Percentiles rank a stretch among this genome's conserved stretches.
phyloP scores from a whole-genome alignment of 2,329 filamentous ascomycete species.

The Bipolaris bicolor region DNA sequence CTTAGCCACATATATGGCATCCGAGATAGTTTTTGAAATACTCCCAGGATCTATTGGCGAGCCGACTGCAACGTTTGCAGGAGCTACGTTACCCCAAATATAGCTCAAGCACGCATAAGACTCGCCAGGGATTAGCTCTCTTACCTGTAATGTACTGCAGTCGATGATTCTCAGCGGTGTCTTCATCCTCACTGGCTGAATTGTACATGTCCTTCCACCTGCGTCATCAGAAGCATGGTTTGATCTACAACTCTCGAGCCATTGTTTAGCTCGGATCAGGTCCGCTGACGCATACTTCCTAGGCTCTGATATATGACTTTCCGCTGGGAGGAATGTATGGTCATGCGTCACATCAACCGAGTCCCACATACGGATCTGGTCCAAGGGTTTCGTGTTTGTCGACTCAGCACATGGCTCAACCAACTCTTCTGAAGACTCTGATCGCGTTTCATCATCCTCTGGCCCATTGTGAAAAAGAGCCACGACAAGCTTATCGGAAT shows the following conservation, averaged over 20 bases:
- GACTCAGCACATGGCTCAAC: no score
- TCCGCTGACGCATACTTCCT: neutral
- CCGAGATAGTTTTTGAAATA: constrained; percentile 5
- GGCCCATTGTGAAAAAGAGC: no score
- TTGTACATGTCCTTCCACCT: neutral
- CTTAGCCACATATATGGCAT: constrained; percentile 7
- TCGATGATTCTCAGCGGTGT: neutral
- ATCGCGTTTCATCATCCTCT: no score
- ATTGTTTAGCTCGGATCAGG: neutral
- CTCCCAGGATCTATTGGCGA: neutral
- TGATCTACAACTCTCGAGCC: neutral
- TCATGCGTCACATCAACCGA: no score
- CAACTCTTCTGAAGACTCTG: neutral
- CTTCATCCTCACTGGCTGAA: neutral
- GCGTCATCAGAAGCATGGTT: neutral
- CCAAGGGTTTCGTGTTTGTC: no score
- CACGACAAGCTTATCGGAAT: no score
- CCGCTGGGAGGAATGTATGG: no score
- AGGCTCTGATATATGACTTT: no score
- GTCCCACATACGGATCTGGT: no score
- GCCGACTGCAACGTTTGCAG: neutral
- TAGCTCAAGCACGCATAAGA: neutral
- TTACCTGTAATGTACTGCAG: neutral
- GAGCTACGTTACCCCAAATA: neutral
- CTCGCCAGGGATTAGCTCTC: neutral